Evolutionary conservation across 768 basidiomycete species (phyloP).

Genomic region (Candolleomyces eurysporus): DNA sequence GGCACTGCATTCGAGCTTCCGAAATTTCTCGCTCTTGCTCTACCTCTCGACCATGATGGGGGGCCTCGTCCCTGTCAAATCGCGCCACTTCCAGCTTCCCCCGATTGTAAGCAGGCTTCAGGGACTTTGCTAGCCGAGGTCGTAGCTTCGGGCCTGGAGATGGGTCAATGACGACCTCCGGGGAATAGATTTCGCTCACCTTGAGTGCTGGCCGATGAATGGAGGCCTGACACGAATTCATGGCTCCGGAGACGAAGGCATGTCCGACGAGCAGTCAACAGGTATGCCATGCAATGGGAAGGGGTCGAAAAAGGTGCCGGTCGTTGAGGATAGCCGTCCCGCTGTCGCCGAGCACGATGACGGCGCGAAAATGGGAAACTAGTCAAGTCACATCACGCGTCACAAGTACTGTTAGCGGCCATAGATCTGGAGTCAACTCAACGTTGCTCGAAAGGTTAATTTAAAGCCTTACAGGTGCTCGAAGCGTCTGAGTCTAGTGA

Average conservation of each 20-base stretch:
- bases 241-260: neutral
- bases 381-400: too few relatives aligned
- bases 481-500: too few relatives aligned
- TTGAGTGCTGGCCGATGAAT: slow-evolving; percentile 3
- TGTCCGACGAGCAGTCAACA: neutral
- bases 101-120: slow-evolving; percentile 1
- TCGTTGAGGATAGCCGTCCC: neutral
- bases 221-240: neutral
- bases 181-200: neutral
- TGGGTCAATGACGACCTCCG: neutral
- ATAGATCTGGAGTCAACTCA: too few relatives aligned
- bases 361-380: too few relatives aligned
- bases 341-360: too few relatives aligned
- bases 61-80: neutral
- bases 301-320: neutral
- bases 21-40: neutral
- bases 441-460: too few relatives aligned
- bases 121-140: slow-evolving; percentile 8
- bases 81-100: slow-evolving; percentile 8
- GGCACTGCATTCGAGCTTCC: neutral
- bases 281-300: neutral
- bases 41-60: slow-evolving; percentile 1
- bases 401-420: too few relatives aligned
- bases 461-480: too few relatives aligned
- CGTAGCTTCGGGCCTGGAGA: neutral